phyloP scores from a whole-genome alignment of 1,139 yeast genomes.

The Hyphopichia pseudoburtonii region DNA sequence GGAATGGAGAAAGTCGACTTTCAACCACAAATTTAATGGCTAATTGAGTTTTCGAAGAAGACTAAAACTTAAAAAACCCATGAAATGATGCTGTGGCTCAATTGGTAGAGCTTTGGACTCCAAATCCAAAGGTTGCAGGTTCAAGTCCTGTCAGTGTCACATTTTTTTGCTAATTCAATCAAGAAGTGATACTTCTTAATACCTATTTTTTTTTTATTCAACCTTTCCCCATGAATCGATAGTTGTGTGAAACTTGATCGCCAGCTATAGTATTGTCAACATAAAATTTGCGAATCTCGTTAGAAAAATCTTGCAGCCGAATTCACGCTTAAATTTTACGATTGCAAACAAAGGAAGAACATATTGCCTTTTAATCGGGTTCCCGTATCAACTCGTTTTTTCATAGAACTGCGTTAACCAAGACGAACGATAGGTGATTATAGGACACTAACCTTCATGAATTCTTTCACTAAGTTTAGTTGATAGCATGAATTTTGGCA shows the following conservation, averaged over 20 bases:
- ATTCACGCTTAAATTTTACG: background rate
- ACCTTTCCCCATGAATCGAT: background rate
- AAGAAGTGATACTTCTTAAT: too few relatives aligned
- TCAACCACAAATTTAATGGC: background rate
- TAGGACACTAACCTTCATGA: too few relatives aligned
- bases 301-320: background rate
- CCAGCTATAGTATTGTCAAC: background rate
- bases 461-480: too few relatives aligned
- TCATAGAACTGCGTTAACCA: too few relatives aligned
- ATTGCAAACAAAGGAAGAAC: too few relatives aligned
- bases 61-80: background rate
- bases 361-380: too few relatives aligned
- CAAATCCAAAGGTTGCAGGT: conserved; percentile 33
- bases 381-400: too few relatives aligned
- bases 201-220: background rate
- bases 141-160: conserved; percentile 33
- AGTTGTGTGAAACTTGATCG: background rate
- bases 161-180: too few relatives aligned
- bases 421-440: too few relatives aligned
- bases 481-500: too few relatives aligned
- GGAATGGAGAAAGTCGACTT: background rate
- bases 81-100: conserved; percentile 28
- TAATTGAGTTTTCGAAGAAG: background rate
- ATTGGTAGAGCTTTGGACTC: conserved; percentile 32
- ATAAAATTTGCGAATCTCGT: background rate